Evolutionary conservation across 2,329 filamentous ascomycete genomes (phyloP), one percentile per base, ranked within the genome.

Genomic region (Calonectria hawksworthii): DNA sequence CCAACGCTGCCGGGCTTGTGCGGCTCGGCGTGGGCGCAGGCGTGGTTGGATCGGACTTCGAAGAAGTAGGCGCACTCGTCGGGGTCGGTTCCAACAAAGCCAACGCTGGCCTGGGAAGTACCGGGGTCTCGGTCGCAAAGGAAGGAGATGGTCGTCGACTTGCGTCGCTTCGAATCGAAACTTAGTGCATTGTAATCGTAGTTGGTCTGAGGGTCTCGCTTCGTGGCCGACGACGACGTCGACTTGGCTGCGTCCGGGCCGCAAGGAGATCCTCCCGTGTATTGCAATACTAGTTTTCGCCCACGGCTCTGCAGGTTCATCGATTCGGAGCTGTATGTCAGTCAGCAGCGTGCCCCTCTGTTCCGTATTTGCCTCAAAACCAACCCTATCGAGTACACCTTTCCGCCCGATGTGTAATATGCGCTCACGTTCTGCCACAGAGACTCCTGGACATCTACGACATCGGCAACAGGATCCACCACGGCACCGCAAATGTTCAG

Each of bases 11-110:
- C 86, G 86, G 95, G 89, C 83, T 94, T 95, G 84, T 94, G 92
- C 72, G 93, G 92, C 82, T 93, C 91, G 56, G 90, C 89, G 70
- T 88, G 88, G 16, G 90, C 88, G 80, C 97, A 99, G 14, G 96
- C 96, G 78, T 95, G 94, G 59, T 92, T 90, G 30, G 95, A 97
- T 77, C 96, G 94, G 65, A 96, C 93, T 84, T 99, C 96, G 87
- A 99, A 99, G 86, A 98, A 94, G 86, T 99, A 99, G 36, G 95
- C 92, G 89, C 97, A 99, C 74, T 98, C 94, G 83, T 99, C 96
- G 51, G 95, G 93, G 75, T 96, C 94, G 54, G 88, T 87, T 74
- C 94, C 95, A 74, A 99, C 93, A 83, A 98, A 99, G 26, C 95
- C 95, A 47, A 97, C 89, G 6, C 91, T 90, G 5, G 96, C 93